phyloP scores from a whole-genome alignment of 2,329 filamentous ascomycete species.

The Neoscytalidium dimidiatum region DNA sequence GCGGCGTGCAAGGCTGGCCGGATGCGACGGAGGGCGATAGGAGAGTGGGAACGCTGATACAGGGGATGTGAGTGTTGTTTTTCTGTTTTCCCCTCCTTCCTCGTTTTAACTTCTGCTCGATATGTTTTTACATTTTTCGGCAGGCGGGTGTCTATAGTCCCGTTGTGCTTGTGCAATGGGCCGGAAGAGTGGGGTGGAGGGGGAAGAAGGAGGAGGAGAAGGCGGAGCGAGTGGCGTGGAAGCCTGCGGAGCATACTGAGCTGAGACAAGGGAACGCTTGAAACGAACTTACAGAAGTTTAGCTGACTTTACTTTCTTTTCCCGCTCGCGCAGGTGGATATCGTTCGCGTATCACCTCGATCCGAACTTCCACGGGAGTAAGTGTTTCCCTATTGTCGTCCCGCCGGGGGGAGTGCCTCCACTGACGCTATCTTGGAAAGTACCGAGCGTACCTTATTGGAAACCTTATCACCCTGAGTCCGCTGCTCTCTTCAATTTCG shows the following conservation, averaged over 20 bases:
- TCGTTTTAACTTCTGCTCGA: no score
- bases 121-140: no score
- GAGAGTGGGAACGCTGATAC: not conserved
- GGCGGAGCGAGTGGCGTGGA: not conserved
- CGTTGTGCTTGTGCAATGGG: not conserved
- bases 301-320: not conserved
- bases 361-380: conserved; percentile 4
- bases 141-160: no score
- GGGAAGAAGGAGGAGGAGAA: not conserved
- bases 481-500: not conserved
- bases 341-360: conserved; percentile 5
- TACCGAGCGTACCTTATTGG: not conserved
- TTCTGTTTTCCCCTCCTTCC: no score
- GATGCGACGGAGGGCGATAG: not conserved
- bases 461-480: not conserved
- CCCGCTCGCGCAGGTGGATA: not conserved
- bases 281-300: no score
- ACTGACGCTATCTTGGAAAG: not conserved
- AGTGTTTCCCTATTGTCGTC: not conserved
- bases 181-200: not conserved
- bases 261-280: no score
- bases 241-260: no score
- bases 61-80: conserved; percentile 4
- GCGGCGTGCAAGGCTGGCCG: not conserved
- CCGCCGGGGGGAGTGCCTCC: no score